Conservation (phyloP, 768 basidiomycete species). For the Rhizopogon vesiculosus region DNA sequence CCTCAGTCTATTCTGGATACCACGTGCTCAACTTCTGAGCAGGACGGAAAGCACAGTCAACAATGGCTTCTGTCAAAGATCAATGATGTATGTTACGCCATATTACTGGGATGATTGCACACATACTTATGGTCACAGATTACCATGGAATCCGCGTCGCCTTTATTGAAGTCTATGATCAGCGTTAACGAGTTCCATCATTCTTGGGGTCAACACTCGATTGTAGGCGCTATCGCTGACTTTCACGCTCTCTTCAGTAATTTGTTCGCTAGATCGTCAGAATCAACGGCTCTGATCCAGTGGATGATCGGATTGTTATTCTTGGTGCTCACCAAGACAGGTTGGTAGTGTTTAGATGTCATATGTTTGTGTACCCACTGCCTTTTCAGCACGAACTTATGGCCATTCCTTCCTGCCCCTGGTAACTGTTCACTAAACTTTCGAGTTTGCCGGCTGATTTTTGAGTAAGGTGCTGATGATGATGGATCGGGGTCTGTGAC, state of each 20-base stretch:
- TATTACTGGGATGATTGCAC: constrained; percentile 5
- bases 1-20: too few relatives aligned
- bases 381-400: constrained; percentile 57
- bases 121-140: constrained; percentile 37
- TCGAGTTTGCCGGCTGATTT: not conserved
- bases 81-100: constrained; percentile 40
- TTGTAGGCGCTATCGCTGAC: constrained; percentile 38
- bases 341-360: constrained; percentile 26
- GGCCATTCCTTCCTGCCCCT: constrained; percentile 75
- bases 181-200: constrained; percentile 70
- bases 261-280: constrained; percentile 51
- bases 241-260: constrained; percentile 4
- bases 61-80: constrained; percentile 71
- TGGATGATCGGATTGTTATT: constrained; percentile 60
- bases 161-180: constrained; percentile 52
- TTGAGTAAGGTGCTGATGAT: constrained; percentile 33
- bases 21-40: constrained; percentile 2
- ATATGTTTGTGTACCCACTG: not conserved
- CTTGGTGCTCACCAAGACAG: constrained; percentile 85
- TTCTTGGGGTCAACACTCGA: constrained; percentile 81
- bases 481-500: constrained; percentile 43
- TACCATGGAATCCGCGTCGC: constrained; percentile 56
- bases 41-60: constrained; percentile 78
- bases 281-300: constrained; percentile 66
- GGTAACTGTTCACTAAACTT: constrained; percentile 33